Percentiles rank a stretch among this genome's conserved stretches.
Conservation (phyloP, 495 filamentous ascomycete genomes). For the Penicillium bovifimosum region DNA sequence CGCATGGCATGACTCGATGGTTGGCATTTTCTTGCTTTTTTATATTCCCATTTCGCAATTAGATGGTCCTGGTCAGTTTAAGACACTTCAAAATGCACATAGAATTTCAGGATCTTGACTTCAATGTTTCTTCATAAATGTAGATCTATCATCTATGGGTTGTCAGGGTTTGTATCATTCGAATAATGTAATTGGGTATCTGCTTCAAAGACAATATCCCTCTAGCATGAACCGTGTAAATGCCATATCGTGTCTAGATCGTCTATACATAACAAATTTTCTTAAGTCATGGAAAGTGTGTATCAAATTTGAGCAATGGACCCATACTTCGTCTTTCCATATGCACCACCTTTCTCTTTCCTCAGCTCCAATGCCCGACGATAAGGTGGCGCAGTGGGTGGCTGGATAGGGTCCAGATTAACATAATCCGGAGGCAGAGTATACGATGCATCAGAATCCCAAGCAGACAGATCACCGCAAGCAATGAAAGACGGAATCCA, state of each 20-base stretch:
- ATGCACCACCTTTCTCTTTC: conserved; percentile 67
- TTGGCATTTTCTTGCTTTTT: conserved; percentile 18
- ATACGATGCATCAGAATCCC: conserved; percentile 92
- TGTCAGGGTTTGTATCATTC: no score
- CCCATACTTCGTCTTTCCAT: conserved; percentile 66
- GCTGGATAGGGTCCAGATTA: conserved; percentile 88
- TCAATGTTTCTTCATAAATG: not conserved
- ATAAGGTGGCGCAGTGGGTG: conserved; percentile 92
- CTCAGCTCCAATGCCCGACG: conserved; percentile 83
- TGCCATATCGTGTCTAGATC: conserved; percentile 11
- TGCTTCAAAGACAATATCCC: not conserved
- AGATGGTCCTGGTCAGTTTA: conserved; percentile 10
- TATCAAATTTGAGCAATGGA: conserved; percentile 23
- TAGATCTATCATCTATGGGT: not conserved
- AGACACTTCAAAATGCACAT: conserved; percentile 22
- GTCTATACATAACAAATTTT: conserved; percentile 9
- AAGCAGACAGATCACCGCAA: conserved; percentile 90
- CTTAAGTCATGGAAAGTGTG: conserved; percentile 1
- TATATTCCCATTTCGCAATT: conserved; percentile 20
- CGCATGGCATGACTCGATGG: conserved; percentile 18
- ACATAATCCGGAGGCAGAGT: conserved; percentile 70
- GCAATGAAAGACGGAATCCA: conserved; percentile 95
- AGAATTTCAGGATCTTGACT: not conserved
- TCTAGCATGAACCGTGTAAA: not conserved
- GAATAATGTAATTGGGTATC: conserved; percentile 6